Evolutionary conservation across 1,284 basidiomycete species (phyloP).

Genomic region (Somion occarium): DNA sequence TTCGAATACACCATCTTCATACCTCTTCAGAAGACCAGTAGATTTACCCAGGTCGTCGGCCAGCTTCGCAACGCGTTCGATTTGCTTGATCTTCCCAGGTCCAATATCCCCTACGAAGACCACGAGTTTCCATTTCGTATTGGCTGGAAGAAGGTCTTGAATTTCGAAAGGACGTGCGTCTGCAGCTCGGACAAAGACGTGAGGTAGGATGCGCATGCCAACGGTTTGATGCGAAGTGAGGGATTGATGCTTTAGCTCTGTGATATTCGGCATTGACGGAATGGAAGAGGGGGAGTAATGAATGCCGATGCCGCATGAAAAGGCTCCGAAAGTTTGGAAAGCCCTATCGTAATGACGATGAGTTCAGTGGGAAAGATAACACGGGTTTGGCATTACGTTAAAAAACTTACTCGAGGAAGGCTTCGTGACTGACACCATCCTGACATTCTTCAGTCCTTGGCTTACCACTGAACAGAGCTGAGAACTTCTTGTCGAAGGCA

Average conservation of each 20-base stretch:
- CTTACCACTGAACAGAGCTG: conserved; percentile 74
- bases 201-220: conserved; percentile 58
- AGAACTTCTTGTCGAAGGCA: conserved; percentile 73
- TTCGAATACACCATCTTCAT: conserved; percentile 12
- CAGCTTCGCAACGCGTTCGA: conserved; percentile 5
- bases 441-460: conserved; percentile 51
- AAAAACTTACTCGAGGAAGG: conserved; percentile 50
- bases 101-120: conserved; percentile 17
- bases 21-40: background rate
- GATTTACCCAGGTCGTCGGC: conserved; percentile 6
- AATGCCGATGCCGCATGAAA: conserved; percentile 61
- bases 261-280: conserved; percentile 27
- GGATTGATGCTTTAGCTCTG: conserved; percentile 38
- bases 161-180: conserved; percentile 60
- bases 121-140: conserved; percentile 33
- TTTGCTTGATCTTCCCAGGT: background rate
- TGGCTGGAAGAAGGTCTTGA: conserved; percentile 64
- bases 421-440: conserved; percentile 62
- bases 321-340: conserved; percentile 54
- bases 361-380: conserved; percentile 1
- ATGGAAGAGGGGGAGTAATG: conserved; percentile 47
- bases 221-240: conserved; percentile 43
- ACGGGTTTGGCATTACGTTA: background rate
- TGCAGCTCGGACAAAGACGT: conserved; percentile 56
- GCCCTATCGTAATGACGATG: conserved; percentile 32